Conservation (phyloP, 768 basidiomycete genomes). For the Agrocybe chaxingu region DNA sequence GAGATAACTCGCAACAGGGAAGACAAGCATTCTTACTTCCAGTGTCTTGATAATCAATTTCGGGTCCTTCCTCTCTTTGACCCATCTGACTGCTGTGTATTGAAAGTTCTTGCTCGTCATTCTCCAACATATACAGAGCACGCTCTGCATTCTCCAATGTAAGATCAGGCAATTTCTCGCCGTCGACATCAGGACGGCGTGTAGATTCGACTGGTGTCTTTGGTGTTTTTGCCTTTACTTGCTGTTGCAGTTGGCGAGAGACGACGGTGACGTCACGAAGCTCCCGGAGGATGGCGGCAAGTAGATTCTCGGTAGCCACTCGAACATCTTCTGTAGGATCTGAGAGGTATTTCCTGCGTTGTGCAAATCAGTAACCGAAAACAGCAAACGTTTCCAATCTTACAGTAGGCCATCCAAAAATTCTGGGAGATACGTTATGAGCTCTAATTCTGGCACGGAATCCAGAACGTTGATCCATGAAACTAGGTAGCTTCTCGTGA, state of each 20-base stretch:
- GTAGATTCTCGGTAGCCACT: conserved; percentile 83
- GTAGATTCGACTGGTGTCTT: conserved; percentile 38
- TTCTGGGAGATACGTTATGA: conserved; percentile 92
- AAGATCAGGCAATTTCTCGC: conserved; percentile 58
- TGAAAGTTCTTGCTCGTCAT: conserved; percentile 34
- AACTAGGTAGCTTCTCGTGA: conserved; percentile 94
- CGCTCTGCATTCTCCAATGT: conserved; percentile 56
- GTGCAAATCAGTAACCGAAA: not conserved
- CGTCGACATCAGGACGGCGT: conserved; percentile 36
- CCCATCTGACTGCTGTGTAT: conserved; percentile 38
- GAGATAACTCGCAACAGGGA: conserved; percentile 4
- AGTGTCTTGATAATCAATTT: conserved; percentile 54
- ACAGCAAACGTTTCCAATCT: conserved; percentile 26
- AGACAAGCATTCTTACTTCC: conserved; percentile 47
- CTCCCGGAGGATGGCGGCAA: conserved; percentile 88
- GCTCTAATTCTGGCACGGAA: conserved; percentile 93
- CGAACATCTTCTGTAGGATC: conserved; percentile 94
- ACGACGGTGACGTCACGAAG: conserved; percentile 82
- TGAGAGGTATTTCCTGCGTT: conserved; percentile 82
- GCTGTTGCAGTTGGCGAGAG: conserved; percentile 60
- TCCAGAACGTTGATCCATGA: conserved; percentile 96
- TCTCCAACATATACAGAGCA: conserved; percentile 53
- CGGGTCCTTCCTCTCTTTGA: conserved; percentile 42
- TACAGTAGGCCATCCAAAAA: conserved; percentile 92
- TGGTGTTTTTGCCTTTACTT: conserved; percentile 39